Conservation (phyloP, 2,329 filamentous ascomycete species). For the Neodidymelliopsis sp. region DNA sequence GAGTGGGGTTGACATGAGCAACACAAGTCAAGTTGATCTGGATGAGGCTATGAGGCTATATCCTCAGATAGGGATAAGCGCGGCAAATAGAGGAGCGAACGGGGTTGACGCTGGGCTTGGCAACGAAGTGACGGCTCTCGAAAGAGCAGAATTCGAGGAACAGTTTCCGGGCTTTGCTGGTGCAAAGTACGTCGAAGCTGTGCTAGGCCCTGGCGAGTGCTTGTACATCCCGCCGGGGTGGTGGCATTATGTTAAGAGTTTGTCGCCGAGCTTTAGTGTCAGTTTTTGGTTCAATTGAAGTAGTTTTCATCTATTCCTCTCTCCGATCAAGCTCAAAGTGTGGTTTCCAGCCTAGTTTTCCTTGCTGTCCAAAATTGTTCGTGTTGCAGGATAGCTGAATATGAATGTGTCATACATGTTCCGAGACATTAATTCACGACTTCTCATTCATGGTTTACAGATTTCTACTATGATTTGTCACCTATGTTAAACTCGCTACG, state of each 20-base stretch:
- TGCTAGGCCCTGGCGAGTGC: slow-evolving; percentile 82
- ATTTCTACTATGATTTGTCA: too few relatives aligned
- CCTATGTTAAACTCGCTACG: too few relatives aligned
- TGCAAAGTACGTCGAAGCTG: slow-evolving; percentile 75
- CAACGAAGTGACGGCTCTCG: neutral
- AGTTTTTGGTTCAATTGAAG: slow-evolving; percentile 82
- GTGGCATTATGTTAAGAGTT: slow-evolving; percentile 95
- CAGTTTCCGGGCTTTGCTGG: slow-evolving; percentile 63
- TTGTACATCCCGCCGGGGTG: slow-evolving; percentile 92
- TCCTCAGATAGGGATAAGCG: slow-evolving; percentile 29
- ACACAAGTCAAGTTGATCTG: slow-evolving; percentile 83
- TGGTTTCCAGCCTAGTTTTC: too few relatives aligned
- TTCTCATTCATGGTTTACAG: too few relatives aligned
- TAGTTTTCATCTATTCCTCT: too few relatives aligned
- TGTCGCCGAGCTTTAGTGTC: slow-evolving; percentile 89
- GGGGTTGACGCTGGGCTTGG: slow-evolving; percentile 30
- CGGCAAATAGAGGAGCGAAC: slow-evolving; percentile 27
- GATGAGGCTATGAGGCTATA: slow-evolving; percentile 67
- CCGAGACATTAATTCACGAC: too few relatives aligned
- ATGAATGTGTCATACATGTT: too few relatives aligned
- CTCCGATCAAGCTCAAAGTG: too few relatives aligned
- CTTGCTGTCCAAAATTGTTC: too few relatives aligned
- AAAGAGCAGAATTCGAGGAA: slow-evolving; percentile 30
- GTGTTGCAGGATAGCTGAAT: too few relatives aligned
- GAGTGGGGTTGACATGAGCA: slow-evolving; percentile 84